phyloP scores from a whole-genome alignment of 2,329 filamentous ascomycete species.

The Atkinsonella texensis region DNA sequence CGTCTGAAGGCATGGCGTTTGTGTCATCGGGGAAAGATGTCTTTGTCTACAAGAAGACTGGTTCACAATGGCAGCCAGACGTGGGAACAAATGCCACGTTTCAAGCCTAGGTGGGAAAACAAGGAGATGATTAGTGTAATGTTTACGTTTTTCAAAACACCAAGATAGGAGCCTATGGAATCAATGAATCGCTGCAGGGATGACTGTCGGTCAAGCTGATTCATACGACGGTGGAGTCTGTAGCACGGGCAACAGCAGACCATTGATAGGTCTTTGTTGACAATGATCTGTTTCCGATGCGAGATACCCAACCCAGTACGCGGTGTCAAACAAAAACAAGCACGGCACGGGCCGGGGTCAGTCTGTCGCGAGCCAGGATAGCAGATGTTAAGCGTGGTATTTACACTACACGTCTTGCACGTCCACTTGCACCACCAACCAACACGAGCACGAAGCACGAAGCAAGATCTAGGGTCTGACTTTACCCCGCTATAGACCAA shows the following conservation, averaged over 20 bases:
- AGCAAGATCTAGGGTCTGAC: background rate
- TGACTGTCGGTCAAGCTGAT: background rate
- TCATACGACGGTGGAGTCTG: background rate
- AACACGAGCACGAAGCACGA: background rate
- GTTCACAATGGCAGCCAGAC: slow-evolving; percentile 6
- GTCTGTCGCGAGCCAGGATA: background rate
- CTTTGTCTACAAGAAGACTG: slow-evolving; percentile 7
- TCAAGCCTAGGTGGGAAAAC: background rate
- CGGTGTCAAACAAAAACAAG: background rate
- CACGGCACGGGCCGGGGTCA: background rate
- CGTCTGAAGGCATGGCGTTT: slow-evolving; percentile 11
- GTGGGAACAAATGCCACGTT: slow-evolving; percentile 1
- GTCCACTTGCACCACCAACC: background rate
- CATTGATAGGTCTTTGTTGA: background rate
- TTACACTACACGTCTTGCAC: background rate
- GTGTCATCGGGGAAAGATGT: slow-evolving; percentile 9
- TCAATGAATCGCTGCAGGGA: background rate
- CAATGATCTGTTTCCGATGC: background rate
- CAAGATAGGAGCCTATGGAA: background rate
- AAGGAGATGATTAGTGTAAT: background rate
- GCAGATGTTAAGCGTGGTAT: background rate
- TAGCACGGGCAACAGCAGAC: background rate
- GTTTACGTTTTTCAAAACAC: background rate
- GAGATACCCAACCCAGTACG: background rate
- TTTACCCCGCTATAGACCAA: slow-evolving; percentile 3